Conservation (phyloP, 352 stramenopile genomes). For the Peronospora farinosa region DNA sequence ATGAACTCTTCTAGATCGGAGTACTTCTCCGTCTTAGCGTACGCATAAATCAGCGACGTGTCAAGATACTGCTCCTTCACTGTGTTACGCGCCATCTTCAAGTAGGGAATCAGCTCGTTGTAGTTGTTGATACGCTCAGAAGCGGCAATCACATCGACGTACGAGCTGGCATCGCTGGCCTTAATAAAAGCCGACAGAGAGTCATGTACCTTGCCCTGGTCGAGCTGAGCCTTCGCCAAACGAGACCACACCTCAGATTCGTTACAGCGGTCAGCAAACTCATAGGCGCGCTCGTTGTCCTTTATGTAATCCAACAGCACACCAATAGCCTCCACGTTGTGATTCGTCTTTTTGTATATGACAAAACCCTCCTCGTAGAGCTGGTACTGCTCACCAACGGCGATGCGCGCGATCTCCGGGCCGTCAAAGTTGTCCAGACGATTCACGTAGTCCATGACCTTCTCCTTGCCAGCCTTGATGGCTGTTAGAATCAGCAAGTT, state of each 20-base stretch:
- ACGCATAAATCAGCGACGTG: slow-evolving; percentile 99
- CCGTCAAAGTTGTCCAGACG: slow-evolving; percentile 99
- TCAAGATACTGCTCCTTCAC: slow-evolving; percentile 99
- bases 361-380: slow-evolving; percentile 99
- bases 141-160: slow-evolving; percentile 96
- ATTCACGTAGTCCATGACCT: slow-evolving; percentile 99
- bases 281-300: slow-evolving; percentile 97
- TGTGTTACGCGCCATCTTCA: slow-evolving; percentile 98
- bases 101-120: slow-evolving; percentile 95
- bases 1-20: slow-evolving; percentile 99
- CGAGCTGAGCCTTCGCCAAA: slow-evolving; percentile 97
- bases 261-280: slow-evolving; percentile 98
- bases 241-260: slow-evolving; percentile 98
- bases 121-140: slow-evolving; percentile 96
- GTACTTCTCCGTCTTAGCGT: slow-evolving; percentile 98
- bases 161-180: slow-evolving; percentile 95
- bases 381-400: slow-evolving; percentile 96
- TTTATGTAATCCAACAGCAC: slow-evolving; percentile 95
- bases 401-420: slow-evolving; percentile 98
- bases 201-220: slow-evolving; percentile 92
- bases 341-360: slow-evolving; percentile 99
- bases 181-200: slow-evolving; percentile 99
- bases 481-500: slow-evolving; percentile 99
- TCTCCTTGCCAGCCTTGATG: slow-evolving; percentile 96
- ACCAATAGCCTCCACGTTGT: slow-evolving; percentile 92